Evolutionary conservation across 176 grass and related monocot genomes (phyloP).

Genomic region (Tuctoria greenei): DNA sequence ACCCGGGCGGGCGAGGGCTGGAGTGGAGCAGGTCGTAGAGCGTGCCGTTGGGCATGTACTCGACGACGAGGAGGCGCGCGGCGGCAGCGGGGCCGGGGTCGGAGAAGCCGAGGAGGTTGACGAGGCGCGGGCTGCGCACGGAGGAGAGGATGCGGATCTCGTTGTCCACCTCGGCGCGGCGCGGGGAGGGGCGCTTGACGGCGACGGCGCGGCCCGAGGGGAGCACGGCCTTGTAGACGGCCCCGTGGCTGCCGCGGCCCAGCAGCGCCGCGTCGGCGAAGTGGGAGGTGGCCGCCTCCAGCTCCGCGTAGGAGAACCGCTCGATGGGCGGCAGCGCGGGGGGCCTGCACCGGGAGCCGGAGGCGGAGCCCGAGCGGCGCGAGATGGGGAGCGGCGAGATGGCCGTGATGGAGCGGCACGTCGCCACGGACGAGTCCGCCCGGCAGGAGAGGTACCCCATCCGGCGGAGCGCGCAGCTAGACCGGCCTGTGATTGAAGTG

Average conservation of each 20-base stretch:
- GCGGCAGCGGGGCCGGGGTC: conserved; percentile 34
- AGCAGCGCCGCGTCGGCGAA: conserved; percentile 76
- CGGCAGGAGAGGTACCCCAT: conserved; percentile 99
- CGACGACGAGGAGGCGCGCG: conserved; percentile 70
- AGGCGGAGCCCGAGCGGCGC: not conserved
- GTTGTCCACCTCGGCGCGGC: conserved; percentile 94
- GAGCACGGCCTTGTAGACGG: conserved; percentile 90
- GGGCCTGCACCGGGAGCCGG: not conserved
- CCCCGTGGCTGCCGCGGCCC: conserved; percentile 89
- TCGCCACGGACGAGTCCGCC: conserved; percentile 83
- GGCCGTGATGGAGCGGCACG: conserved; percentile 85
- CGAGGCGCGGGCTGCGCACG: conserved; percentile 67
- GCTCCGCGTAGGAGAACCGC: conserved; percentile 76
- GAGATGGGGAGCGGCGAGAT: conserved; percentile 54
- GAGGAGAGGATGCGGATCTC: conserved; percentile 90
- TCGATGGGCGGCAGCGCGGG: conserved; percentile 17
- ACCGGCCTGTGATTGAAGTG: not conserved
- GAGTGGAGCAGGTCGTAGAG: conserved; percentile 93
- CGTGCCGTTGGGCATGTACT: conserved; percentile 97
- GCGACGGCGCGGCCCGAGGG: conserved; percentile 71
- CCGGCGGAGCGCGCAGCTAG: not conserved
- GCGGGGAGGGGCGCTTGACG: conserved; percentile 89
- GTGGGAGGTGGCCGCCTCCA: conserved; percentile 73
- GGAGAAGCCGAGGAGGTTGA: conserved; percentile 91
- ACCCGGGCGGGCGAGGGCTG: conserved; percentile 55